Percentiles rank a stretch among this genome's conserved stretches.
Evolutionary conservation across 2,329 filamentous ascomycete genomes (phyloP).

Genomic region (Aureobasidium sp.): DNA sequence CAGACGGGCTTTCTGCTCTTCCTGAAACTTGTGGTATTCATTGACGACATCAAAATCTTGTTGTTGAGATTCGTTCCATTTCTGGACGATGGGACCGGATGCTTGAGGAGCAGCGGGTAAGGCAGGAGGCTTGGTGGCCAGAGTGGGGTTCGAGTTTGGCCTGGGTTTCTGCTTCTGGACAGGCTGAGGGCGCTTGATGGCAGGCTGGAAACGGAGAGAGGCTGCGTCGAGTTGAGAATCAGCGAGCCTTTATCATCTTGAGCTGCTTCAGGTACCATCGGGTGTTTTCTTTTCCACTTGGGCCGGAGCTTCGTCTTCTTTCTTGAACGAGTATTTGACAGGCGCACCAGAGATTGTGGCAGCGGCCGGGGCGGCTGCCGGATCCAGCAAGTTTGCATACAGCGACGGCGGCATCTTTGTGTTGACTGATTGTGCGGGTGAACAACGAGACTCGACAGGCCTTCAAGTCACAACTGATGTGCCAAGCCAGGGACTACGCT

Average conservation of each 20-base stretch:
- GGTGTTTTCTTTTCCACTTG: slow-evolving; percentile 51
- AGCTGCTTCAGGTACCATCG: slow-evolving; percentile 47
- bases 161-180: slow-evolving; percentile 56
- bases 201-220: slow-evolving; percentile 73
- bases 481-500: neutral
- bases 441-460: neutral
- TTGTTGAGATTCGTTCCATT: slow-evolving; percentile 38
- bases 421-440: neutral
- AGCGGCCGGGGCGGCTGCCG: slow-evolving; percentile 25
- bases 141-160: slow-evolving; percentile 27
- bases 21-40: slow-evolving; percentile 13
- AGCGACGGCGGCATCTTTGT: slow-evolving; percentile 43
- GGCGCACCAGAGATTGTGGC: slow-evolving; percentile 71
- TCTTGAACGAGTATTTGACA: slow-evolving; percentile 64
- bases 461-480: neutral
- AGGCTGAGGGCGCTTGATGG: slow-evolving; percentile 65
- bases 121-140: slow-evolving; percentile 19
- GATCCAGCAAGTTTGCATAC: slow-evolving; percentile 75
- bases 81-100: slow-evolving; percentile 27
- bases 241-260: slow-evolving; percentile 32
- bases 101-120: slow-evolving; percentile 16
- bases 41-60: slow-evolving; percentile 66
- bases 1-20: slow-evolving; percentile 41
- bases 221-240: slow-evolving; percentile 37
- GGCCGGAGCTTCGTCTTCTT: slow-evolving; percentile 39